Base-by-base conservation (phyloP, 2,329 filamentous ascomycete genomes). In the Penicillium sp. region DNA sequence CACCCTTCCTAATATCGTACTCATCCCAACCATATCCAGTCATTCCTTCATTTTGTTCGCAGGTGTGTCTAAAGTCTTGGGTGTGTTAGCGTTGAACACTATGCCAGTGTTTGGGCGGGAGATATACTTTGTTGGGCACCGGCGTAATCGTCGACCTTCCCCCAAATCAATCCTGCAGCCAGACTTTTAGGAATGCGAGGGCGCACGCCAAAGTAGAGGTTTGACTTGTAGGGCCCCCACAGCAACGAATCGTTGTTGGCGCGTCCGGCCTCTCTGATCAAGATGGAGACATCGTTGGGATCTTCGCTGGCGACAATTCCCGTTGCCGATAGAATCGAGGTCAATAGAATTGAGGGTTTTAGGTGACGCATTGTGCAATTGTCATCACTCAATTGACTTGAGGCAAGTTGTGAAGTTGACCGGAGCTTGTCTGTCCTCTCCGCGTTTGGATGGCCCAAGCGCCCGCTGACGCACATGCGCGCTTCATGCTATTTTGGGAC, bases 21-120 rank as follows among this genome's bases (percentile, higher is more conserved):
- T 96, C 90, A 67, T 97, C 92, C 94, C 94, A 99, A 58, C 94
- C 94, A 72, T 99, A 99, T 52, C 93, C 93, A 45, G 86, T 88
- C 83, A 99, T 96, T 61, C 89, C 89, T 71, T 95, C 91, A 72
- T 94, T 85, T 72, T 99, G 94, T 73, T 97, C 94, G 76, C 94
- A 99, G 0, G 94, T 97, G 72, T 96, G 92, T 60, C 94, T 87
- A 66, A 97, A 88, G 65, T 87, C 90, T 94, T 69, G 2, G 50
- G 18, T 56, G n/a, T 55, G 62, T 70, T 32, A 69, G 63, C 44
- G 42, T 29, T 11, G 36, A 41, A 39, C 22, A 29, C 10, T 24
- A 42, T 32, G 14, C 14, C 36, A 18, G 18, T 18, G 18, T 18
- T 18, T 2, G 18, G 18, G 18, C 18, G 18, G 18, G 18, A 18